Conservation (phyloP, 345 rosid species). For the Eucalyptus sideroxylon region DNA sequence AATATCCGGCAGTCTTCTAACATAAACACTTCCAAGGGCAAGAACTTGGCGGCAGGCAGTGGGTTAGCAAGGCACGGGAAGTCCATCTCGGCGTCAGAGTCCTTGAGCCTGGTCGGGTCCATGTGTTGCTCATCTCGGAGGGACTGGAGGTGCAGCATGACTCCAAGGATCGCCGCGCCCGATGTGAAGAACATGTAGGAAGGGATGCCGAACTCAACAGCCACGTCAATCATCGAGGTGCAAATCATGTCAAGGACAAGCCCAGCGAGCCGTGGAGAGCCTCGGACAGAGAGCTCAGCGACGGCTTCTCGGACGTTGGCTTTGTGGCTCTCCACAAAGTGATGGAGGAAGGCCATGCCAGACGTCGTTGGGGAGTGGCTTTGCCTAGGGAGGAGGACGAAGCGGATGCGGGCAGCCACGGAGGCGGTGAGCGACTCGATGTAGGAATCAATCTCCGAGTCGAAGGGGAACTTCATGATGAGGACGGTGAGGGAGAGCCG, state of each 20-base stretch:
- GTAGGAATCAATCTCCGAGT: background rate
- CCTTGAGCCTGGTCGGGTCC: constrained; percentile 5
- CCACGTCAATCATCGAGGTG: constrained; percentile 34
- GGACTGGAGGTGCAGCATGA: background rate
- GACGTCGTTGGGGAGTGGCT: background rate
- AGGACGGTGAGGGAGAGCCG: too few species aligned
- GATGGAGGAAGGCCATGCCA: background rate
- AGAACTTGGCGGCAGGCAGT: constrained; percentile 5
- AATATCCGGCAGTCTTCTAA: background rate
- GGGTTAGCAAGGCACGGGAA: constrained; percentile 24
- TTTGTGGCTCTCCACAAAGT: constrained; percentile 9
- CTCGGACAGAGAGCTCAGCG: background rate
- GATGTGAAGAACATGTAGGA: constrained; percentile 31
- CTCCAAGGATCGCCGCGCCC: constrained; percentile 13
- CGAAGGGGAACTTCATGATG: background rate
- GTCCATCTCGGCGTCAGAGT: constrained; percentile 12
- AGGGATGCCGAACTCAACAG: constrained; percentile 25
- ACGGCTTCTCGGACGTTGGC: constrained; percentile 14
- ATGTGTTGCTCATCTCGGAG: constrained; percentile 1
- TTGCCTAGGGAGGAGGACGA: constrained; percentile 9
- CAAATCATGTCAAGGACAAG: constrained; percentile 50
- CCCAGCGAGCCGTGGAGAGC: constrained; percentile 25
- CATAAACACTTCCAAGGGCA: background rate
- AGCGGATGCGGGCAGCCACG: constrained; percentile 9
- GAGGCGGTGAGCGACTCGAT: background rate